Evolutionary conservation across 106 monocot genomes (phyloP).

Genomic region (Dioscorea zingiberensis): DNA sequence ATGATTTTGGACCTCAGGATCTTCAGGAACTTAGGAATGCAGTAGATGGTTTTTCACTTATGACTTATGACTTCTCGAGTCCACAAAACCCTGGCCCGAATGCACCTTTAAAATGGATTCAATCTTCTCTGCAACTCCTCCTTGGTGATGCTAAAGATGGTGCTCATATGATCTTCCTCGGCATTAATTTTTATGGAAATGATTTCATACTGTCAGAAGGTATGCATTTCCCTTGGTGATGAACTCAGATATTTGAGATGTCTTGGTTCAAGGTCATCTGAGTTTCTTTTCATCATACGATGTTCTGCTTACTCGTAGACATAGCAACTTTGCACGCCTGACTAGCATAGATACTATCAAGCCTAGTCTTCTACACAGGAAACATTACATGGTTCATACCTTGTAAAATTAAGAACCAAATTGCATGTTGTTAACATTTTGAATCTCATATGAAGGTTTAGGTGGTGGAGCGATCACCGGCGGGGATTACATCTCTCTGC

Average conservation of each 20-base stretch:
- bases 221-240: constrained; percentile 11
- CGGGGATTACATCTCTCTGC: constrained; percentile 50
- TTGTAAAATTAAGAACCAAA: too few relatives aligned
- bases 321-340: too few relatives aligned
- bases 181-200: constrained; percentile 96
- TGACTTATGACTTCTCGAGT: constrained; percentile 97
- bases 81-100: constrained; percentile 81
- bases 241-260: too few relatives aligned
- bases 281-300: too few relatives aligned
- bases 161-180: constrained; percentile 64
- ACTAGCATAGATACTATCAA: too few relatives aligned
- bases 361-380: too few relatives aligned
- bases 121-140: constrained; percentile 46
- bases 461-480: constrained; percentile 73
- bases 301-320: too few relatives aligned
- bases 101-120: constrained; percentile 84
- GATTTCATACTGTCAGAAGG: constrained; percentile 77
- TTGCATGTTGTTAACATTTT: too few relatives aligned
- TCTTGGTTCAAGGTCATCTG: too few relatives aligned
- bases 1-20: constrained; percentile 82
- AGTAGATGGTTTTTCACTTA: constrained; percentile 94
- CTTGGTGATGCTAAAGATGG: constrained; percentile 26
- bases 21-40: constrained; percentile 39
- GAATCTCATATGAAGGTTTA: constrained; percentile 16
- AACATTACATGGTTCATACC: too few relatives aligned